These are phyloP conservation scores for Ophiosphaerella korrae DNA, from an alignment of 2,329 filamentous ascomycete genomes.

Conservation along the genomic window DNA sequence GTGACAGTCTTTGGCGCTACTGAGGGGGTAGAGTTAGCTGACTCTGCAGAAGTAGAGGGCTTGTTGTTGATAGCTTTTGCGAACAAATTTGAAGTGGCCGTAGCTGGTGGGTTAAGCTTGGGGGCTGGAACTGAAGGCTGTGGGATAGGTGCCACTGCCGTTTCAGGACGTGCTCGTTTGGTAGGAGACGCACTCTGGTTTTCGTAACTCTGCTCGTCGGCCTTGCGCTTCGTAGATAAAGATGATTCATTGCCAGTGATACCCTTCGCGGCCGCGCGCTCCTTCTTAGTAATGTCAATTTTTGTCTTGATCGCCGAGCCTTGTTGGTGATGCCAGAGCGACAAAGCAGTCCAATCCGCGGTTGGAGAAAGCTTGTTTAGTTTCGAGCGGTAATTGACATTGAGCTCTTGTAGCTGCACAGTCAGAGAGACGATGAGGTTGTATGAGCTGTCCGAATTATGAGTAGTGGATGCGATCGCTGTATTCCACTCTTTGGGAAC, in stretches of 20 bases:
- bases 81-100: conserved; percentile 30
- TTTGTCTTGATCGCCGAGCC: conserved; percentile 34
- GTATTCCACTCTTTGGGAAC: conserved; percentile 33
- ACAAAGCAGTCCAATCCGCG: conserved; percentile 39
- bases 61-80: conserved; percentile 30
- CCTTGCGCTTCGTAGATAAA: conserved; percentile 42
- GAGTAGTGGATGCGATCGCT: conserved; percentile 9
- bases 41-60: conserved; percentile 16
- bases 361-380: conserved; percentile 24
- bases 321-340: conserved; percentile 37
- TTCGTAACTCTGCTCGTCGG: conserved; percentile 19
- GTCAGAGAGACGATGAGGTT: conserved; percentile 24
- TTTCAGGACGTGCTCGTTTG: conserved; percentile 32
- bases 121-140: conserved; percentile 20
- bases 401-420: conserved; percentile 32
- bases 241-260: conserved; percentile 39
- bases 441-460: conserved; percentile 14
- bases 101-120: conserved; percentile 22
- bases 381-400: conserved; percentile 33
- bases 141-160: conserved; percentile 25
- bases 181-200: conserved; percentile 22
- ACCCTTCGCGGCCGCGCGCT: conserved; percentile 33
- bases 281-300: conserved; percentile 36
- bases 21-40: conserved; percentile 5
- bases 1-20: neutral